These are phyloP conservation scores for Oryza longistaminata DNA, from an alignment of 176 grass and related monocot genomes.

Conservation along the genomic window DNA sequence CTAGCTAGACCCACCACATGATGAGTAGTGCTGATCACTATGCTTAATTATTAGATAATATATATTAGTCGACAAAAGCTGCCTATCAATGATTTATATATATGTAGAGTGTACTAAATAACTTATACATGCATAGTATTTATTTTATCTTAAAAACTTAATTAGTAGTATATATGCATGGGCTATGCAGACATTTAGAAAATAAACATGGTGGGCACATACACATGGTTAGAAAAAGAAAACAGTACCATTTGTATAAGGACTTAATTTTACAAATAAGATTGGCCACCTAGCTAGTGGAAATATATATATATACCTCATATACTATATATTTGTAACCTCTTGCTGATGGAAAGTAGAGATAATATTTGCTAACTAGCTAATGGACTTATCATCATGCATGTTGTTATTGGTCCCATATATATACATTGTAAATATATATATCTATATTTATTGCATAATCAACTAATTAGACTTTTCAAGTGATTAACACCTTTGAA, in stretches of 20 bases:
- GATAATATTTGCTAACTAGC: not conserved
- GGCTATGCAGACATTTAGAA: not conserved
- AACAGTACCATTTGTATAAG: not conserved
- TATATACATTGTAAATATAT: not conserved
- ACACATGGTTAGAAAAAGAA: not conserved
- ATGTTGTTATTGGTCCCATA: not conserved
- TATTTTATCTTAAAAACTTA: too few species aligned
- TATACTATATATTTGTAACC: not conserved
- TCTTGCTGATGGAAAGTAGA: not conserved
- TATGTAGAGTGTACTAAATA: not conserved
- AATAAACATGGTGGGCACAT: not conserved
- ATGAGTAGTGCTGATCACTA: not conserved
- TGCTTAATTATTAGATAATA: not conserved
- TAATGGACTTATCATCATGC: not conserved
- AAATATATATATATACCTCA: not conserved
- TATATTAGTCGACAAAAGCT: slow-evolving; percentile 11
- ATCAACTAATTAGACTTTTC: not conserved
- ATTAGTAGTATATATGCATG: too few species aligned
- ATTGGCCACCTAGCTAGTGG: not conserved
- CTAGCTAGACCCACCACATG: slow-evolving; percentile 10
- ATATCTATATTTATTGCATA: not conserved
- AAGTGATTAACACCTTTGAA: not conserved
- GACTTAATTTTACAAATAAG: not conserved
- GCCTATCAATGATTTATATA: not conserved
- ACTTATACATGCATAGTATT: not conserved